Conservation (phyloP, 495 filamentous ascomycete genomes). For the Polyplosphaeria fusca region DNA sequence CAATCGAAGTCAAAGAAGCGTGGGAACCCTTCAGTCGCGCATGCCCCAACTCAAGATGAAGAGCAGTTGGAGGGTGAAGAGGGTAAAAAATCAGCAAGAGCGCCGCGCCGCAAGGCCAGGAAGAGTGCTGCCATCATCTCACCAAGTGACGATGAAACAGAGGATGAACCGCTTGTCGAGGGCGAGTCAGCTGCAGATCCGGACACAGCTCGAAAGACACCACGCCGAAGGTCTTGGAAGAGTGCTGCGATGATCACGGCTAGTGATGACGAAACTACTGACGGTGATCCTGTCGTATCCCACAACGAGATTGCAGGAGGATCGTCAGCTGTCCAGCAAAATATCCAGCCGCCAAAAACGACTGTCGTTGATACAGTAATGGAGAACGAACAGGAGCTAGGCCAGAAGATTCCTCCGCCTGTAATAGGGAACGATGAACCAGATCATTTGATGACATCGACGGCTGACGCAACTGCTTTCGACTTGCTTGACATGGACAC, state of each 20-base stretch:
- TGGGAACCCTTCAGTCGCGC: not conserved
- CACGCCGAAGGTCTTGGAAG: not conserved
- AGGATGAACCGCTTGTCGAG: too few relatives aligned
- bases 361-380: not conserved
- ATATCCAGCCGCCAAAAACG: not conserved
- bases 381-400: not conserved
- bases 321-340: not conserved
- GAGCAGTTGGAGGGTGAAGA: not conserved
- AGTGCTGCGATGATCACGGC: not conserved
- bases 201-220: too few relatives aligned
- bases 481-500: too few relatives aligned
- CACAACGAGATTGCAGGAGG: not conserved
- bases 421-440: too few relatives aligned
- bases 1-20: not conserved
- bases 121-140: not conserved
- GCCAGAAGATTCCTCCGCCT: too few relatives aligned
- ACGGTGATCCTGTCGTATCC: too few relatives aligned
- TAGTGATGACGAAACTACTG: not conserved
- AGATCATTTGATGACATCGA: too few relatives aligned
- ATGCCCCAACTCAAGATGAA: too few relatives aligned
- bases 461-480: too few relatives aligned
- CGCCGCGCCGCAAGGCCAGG: not conserved
- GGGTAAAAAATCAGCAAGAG: not conserved
- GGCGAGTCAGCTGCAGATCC: too few relatives aligned
- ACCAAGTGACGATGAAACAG: not conserved